Evolutionary conservation across 371 early-diverging fungal species (phyloP).

Genomic region (Apophysomyces trapeziformis): DNA sequence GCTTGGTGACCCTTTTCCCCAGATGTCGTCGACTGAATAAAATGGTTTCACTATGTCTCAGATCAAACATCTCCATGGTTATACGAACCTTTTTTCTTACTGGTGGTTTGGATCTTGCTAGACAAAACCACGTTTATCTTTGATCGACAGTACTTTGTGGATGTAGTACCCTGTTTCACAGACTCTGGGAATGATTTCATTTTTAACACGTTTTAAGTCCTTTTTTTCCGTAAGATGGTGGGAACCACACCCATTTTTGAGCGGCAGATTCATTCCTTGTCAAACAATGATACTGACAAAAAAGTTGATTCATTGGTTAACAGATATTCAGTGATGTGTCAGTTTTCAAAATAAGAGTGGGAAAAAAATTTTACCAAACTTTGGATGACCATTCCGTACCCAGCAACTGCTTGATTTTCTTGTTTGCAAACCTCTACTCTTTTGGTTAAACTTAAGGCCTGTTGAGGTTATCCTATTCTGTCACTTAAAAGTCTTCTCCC

Average conservation of each 20-base stretch:
- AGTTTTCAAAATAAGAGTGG: too few species aligned
- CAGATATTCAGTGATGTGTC: neutral
- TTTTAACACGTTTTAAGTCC: slow-evolving; percentile 11
- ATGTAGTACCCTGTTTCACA: neutral
- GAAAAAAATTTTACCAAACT: too few species aligned
- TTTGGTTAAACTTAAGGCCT: too few species aligned
- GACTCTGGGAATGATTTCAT: neutral
- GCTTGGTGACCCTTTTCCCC: neutral
- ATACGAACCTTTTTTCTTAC: neutral
- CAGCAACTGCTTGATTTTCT: too few species aligned
- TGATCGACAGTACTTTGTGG: neutral
- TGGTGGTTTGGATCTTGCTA: neutral
- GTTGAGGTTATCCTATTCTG: too few species aligned
- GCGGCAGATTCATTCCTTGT: slow-evolving; percentile 2
- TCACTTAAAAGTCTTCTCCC: too few species aligned
- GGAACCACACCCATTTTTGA: neutral
- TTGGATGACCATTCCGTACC: too few species aligned
- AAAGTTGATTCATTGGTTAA: neutral
- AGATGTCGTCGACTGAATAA: neutral
- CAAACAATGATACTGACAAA: neutral
- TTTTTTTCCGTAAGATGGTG: neutral
- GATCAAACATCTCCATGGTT: slow-evolving; percentile 1
- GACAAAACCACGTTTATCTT: neutral
- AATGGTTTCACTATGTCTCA: neutral
- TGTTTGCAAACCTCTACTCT: too few species aligned